phyloP scores from a whole-genome alignment of 345 rosid genomes.

The Eucalyptus polybractea region DNA sequence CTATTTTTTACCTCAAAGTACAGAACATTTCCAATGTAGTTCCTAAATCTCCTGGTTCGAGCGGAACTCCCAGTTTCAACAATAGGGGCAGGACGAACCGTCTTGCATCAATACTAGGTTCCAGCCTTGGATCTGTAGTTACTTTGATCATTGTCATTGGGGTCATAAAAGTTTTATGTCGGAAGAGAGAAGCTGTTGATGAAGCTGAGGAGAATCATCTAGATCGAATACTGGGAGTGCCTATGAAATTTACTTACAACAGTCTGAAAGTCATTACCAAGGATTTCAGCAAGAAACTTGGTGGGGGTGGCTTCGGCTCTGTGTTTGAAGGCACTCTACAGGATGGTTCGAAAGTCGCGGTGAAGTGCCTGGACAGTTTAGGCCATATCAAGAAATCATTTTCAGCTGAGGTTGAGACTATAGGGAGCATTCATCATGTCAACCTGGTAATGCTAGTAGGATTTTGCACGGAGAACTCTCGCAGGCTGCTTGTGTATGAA shows the following conservation, averaged over 20 bases:
- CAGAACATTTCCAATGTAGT: background rate
- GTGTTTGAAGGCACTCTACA: conserved; percentile 8
- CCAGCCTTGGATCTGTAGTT: background rate
- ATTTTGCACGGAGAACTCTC: conserved; percentile 13
- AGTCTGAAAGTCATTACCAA: conserved; percentile 1
- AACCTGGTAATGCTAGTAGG: conserved; percentile 12
- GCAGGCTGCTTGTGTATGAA: conserved; percentile 12
- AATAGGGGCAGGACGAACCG: background rate
- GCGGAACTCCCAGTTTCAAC: too few species aligned
- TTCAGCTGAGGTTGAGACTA: conserved; percentile 15
- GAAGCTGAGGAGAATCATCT: background rate
- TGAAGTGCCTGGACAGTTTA: conserved; percentile 8
- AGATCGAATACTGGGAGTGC: background rate
- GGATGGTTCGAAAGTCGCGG: conserved; percentile 8
- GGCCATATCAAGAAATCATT: conserved; percentile 13
- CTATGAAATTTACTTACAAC: background rate
- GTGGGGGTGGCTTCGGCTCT: conserved; percentile 22
- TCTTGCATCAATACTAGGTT: background rate
- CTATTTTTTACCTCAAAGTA: background rate
- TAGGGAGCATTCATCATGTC: conserved; percentile 19
- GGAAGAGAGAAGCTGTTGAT: background rate
- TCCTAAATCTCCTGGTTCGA: background rate
- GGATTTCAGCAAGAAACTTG: conserved; percentile 8
- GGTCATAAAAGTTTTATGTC: background rate
- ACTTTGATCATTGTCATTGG: background rate